Evolutionary conservation across 768 basidiomycete species (phyloP), one percentile per base, ranked within the genome.

Genomic region (Cytidiella melzeri): DNA sequence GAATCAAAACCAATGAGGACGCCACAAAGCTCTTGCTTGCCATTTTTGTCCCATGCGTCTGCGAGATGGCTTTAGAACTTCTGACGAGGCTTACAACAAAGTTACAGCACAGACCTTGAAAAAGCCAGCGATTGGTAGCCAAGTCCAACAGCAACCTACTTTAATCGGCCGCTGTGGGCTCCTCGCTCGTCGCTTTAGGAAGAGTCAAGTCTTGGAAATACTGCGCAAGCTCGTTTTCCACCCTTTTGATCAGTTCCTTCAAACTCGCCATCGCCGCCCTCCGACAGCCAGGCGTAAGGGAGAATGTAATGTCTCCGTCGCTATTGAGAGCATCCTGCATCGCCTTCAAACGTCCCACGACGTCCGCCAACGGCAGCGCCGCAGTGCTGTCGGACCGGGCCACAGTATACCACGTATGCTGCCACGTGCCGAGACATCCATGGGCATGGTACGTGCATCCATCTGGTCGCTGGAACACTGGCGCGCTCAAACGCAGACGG

Each of bases 341-440:
- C 42, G 52, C 55, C 9, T 54, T 42, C 50, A 74, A 61, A 50
- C 69, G 61, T 21, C 65, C 59, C 26, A 73, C 52, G 23, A 72
- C 64, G 58, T 74, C 72, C 19, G 60, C 63, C 11, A 61, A 58
- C 24, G 60, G 45, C 28, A 57, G 57, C 34, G 56, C 39, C 37
- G 54, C 61, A 27, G 59, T 52, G 43, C 57, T 64, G 38, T 60
- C 57, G 37, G 60, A 59, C 34, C 54, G 50, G 23, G 57, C 57
- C 15, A 61, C 67, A 15, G 63, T 58, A 10, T 45, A 40, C 69
- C 72, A 74, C 39, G 66, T 57, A 45, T 60, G 50, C 46, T 49
- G 55, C 72, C 72, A 75, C 27, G 64, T 69, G 26, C 57, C 48
- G n/a, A 66, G 28, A 52, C 74, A 75, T 9, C 60, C 60, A 41